Evolutionary conservation across 1,284 basidiomycete species (phyloP), one percentile per base, ranked within the genome.

Genomic region (Naganishia liquefaciens): DNA sequence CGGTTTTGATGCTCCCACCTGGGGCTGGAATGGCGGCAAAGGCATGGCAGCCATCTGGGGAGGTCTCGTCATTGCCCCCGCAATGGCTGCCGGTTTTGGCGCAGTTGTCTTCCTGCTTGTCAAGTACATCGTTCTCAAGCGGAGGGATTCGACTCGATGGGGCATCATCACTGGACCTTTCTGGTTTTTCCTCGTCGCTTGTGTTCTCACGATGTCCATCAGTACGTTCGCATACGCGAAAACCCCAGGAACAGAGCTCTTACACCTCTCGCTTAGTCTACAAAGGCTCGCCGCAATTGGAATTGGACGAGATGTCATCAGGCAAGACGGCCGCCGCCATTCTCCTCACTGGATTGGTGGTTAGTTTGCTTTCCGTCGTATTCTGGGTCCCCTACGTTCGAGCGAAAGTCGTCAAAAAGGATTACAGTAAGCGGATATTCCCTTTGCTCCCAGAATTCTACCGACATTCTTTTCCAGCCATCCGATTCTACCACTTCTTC

Each of bases 371-470:
- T 11, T 73, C 81, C 3, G 58, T 77, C 55, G 23, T 83, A 66
- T 83, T 82, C 74, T 82, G 80, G 79, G 60, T 82, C 2, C 82
- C 82, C 4, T 83, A 75, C 73, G 81, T 82, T 58, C 73, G 80
- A 73, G 68, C 68, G 71, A 80, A 80, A 70, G 80, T 81, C 62
- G 70, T 82, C 65, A 76, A 76, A 69, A 79, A 80, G 69, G 82
- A 83, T 70, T 80, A 81, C 76, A 83, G 64, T 67, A 44, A 43
- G 62, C 54, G 0, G 13, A 11, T n/a, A 7, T 15, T 2, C 30
- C 15, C 3, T 10, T 44, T n/a, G 58, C 17, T 37, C 10, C 3
- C 11, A 10, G 30, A 52, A 17, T 17, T 19, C 30, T 19, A 7
- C 51, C 39, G 28, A 53, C 30, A 39, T 2, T 10, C 33, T 13